These are phyloP conservation scores for Arxiozyma bovina DNA, from an alignment of 1,139 yeast genomes.

Conservation along the genomic window DNA sequence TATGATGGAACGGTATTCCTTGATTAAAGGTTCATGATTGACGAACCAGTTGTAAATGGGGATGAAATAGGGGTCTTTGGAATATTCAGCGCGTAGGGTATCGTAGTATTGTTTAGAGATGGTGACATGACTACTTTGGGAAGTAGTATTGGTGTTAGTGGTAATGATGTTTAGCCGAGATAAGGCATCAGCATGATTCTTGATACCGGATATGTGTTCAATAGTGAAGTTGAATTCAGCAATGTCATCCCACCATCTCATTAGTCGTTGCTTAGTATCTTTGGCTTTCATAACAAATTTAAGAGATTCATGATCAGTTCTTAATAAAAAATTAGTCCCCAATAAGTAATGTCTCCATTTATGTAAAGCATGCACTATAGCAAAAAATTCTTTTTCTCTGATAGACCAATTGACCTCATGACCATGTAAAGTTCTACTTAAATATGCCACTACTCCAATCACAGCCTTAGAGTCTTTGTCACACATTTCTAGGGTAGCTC, in stretches of 20 bases:
- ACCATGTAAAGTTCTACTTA: neutral
- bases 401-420: neutral
- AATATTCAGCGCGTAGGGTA: too few species aligned
- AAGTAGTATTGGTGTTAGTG: too few species aligned
- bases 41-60: too few species aligned
- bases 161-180: neutral
- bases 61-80: too few species aligned
- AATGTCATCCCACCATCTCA: constrained; percentile 1
- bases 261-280: neutral
- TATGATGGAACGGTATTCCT: too few species aligned
- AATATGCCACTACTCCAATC: neutral
- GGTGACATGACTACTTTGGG: too few species aligned
- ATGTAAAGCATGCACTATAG: neutral
- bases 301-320: neutral
- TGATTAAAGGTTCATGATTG: too few species aligned
- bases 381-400: constrained; percentile 1
- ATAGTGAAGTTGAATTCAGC: constrained; percentile 1
- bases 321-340: neutral
- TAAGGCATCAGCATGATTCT: neutral
- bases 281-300: neutral
- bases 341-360: neutral
- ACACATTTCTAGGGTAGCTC: neutral
- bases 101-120: too few species aligned
- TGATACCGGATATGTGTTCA: neutral
- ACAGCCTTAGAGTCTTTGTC: neutral